Percentiles rank a stretch among this genome's conserved stretches.
Conservation (phyloP, 169 alveolate species). For the Plasmodium knowlesi region DNA sequence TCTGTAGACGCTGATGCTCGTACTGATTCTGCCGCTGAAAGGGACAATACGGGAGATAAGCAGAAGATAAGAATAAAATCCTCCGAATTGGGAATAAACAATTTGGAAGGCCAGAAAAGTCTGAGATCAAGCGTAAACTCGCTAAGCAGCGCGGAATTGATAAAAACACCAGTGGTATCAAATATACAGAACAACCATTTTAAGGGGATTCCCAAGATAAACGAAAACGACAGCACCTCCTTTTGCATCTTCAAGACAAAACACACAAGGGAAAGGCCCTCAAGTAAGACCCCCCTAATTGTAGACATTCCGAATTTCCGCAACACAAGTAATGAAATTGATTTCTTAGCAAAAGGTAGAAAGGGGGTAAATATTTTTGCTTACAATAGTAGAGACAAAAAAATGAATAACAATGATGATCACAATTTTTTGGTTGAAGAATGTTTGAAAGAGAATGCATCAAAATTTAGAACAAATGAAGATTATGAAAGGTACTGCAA, state of each 20-base stretch:
- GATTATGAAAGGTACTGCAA: slow-evolving; percentile 71
- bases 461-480: slow-evolving; percentile 57
- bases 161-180: slow-evolving; percentile 54
- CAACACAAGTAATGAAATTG: slow-evolving; percentile 7
- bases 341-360: slow-evolving; percentile 13
- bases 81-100: not conserved
- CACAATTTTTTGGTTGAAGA: slow-evolving; percentile 45
- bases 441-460: slow-evolving; percentile 32
- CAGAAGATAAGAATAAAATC: not conserved
- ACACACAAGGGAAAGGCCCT: slow-evolving; percentile 3
- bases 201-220: not conserved
- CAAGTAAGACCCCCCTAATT: slow-evolving; percentile 27
- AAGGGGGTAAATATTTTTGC: not conserved
- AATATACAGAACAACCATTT: slow-evolving; percentile 29
- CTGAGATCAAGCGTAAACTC: slow-evolving; percentile 56
- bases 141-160: slow-evolving; percentile 10
- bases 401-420: slow-evolving; percentile 57
- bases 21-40: not conserved
- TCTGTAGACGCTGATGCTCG: not conserved
- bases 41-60: not conserved
- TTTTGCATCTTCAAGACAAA: slow-evolving; percentile 26
- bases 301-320: not conserved
- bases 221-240: not conserved
- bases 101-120: slow-evolving; percentile 28
- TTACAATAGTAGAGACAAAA: slow-evolving; percentile 19